Evolutionary conservation across 1,284 basidiomycete genomes (phyloP).

Genomic region (Cryptococcus sp.): DNA sequence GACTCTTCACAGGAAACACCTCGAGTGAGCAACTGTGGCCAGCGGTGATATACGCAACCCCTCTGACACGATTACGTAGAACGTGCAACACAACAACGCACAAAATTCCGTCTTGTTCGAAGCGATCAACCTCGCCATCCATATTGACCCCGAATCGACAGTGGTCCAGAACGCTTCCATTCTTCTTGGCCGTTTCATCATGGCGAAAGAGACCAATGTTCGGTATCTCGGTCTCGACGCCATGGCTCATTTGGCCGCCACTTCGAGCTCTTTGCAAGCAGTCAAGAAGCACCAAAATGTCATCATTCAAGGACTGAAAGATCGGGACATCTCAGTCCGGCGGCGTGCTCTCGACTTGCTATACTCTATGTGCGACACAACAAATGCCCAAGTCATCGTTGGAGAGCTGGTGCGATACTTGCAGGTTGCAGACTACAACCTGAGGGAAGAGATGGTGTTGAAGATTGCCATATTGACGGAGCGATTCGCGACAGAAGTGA

Average conservation of each 20-base stretch:
- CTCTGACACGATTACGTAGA: slow-evolving; percentile 55
- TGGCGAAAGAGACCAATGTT: slow-evolving; percentile 97
- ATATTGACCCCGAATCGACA: slow-evolving; percentile 87
- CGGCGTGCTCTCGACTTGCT: slow-evolving; percentile 90
- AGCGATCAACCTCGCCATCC: slow-evolving; percentile 95
- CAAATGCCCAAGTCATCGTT: slow-evolving; percentile 93
- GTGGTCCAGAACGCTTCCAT: slow-evolving; percentile 88
- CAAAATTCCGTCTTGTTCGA: slow-evolving; percentile 98
- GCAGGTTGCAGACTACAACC: slow-evolving; percentile 89
- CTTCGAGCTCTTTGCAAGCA: slow-evolving; percentile 82
- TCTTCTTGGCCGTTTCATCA: slow-evolving; percentile 91
- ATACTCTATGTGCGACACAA: slow-evolving; percentile 98
- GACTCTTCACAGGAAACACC: slow-evolving; percentile 91
- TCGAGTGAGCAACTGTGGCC: slow-evolving; percentile 37
- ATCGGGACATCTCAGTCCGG: slow-evolving; percentile 96
- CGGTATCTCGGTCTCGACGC: slow-evolving; percentile 97
- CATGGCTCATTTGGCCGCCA: slow-evolving; percentile 95
- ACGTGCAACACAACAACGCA: slow-evolving; percentile 98
- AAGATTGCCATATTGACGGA: slow-evolving; percentile 98
- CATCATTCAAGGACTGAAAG: slow-evolving; percentile 89
- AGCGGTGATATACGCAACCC: background rate
- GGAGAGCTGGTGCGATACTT: slow-evolving; percentile 92
- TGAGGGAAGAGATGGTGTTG: slow-evolving; percentile 96
- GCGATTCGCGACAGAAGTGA: slow-evolving; percentile 80
- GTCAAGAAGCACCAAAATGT: slow-evolving; percentile 96